These are phyloP conservation scores for Stentor roeselii DNA, from an alignment of 73 alveolate genomes.

Conservation along the genomic window DNA sequence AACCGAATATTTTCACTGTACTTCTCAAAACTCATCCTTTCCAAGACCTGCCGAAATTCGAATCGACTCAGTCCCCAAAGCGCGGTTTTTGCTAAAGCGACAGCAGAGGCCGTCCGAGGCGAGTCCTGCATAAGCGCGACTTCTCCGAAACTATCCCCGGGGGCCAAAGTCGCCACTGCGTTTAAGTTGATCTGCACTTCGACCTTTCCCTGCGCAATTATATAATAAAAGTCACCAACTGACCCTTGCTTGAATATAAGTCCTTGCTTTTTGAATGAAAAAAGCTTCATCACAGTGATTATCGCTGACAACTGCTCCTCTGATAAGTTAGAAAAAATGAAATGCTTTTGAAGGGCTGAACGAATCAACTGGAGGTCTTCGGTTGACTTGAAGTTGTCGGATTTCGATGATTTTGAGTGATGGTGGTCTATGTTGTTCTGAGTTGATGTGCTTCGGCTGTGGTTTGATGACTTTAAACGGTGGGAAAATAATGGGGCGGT, in stretches of 20 bases:
- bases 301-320: neutral
- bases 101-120: neutral
- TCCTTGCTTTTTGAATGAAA: neutral
- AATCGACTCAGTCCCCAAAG: constrained; percentile 1
- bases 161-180: neutral
- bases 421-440: too few species aligned
- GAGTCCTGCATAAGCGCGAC: constrained; percentile 9
- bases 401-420: neutral
- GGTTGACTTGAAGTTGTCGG: neutral
- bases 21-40: neutral
- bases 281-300: neutral
- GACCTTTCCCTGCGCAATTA: constrained; percentile 6
- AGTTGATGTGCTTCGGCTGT: too few species aligned
- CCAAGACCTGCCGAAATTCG: neutral
- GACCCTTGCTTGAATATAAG: constrained; percentile 10
- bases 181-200: neutral
- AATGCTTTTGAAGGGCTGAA: constrained; percentile 19
- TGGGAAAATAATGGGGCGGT: too few species aligned
- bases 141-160: constrained; percentile 21
- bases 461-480: too few species aligned
- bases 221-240: neutral
- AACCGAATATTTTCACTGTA: neutral
- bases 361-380: neutral
- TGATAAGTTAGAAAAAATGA: constrained; percentile 15
- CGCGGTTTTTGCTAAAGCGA: neutral